phyloP scores from a whole-genome alignment of 1,284 basidiomycete species.

The Tilletiopsis washingtonensis region DNA sequence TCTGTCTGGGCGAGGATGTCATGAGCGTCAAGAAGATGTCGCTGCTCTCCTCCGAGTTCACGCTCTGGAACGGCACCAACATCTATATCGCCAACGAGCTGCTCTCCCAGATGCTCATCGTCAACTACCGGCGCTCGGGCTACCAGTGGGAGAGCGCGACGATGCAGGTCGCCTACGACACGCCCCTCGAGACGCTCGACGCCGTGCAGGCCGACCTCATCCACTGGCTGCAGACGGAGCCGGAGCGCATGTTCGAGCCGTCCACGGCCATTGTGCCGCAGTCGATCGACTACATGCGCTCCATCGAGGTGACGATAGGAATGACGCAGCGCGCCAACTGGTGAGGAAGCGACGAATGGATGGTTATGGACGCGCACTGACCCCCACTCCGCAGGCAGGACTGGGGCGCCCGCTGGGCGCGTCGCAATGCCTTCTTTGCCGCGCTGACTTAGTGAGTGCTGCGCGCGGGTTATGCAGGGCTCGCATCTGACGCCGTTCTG shows the following conservation, averaged over 20 bases:
- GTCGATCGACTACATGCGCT: slow-evolving; percentile 37
- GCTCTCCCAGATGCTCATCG: slow-evolving; percentile 29
- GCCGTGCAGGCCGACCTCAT: slow-evolving; percentile 41
- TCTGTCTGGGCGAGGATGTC: slow-evolving; percentile 23
- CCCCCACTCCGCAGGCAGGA: no score
- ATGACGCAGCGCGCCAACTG: slow-evolving; percentile 44
- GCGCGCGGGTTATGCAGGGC: no score
- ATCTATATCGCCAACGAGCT: slow-evolving; percentile 40
- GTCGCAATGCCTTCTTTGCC: slow-evolving; percentile 38
- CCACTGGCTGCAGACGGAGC: slow-evolving; percentile 43
- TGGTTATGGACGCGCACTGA: no score
- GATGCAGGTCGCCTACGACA: slow-evolving; percentile 39
- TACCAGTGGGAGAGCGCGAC: slow-evolving; percentile 40
- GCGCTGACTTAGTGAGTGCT: slow-evolving; percentile 40
- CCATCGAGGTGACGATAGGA: slow-evolving; percentile 35
- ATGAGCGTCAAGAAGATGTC: slow-evolving; percentile 39
- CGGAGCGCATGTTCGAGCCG: slow-evolving; percentile 39
- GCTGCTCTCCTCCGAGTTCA: slow-evolving; percentile 36
- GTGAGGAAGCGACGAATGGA: no score
- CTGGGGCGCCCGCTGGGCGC: slow-evolving; percentile 39
- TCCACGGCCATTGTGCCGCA: slow-evolving; percentile 38
- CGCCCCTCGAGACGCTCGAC: slow-evolving; percentile 38
- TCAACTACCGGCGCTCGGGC: slow-evolving; percentile 38
- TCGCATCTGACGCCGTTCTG: no score
- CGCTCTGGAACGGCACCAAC: slow-evolving; percentile 34